These are phyloP conservation scores for Sporothrix protearum DNA, from an alignment of 2,329 filamentous ascomycete genomes.

Conservation along the genomic window DNA sequence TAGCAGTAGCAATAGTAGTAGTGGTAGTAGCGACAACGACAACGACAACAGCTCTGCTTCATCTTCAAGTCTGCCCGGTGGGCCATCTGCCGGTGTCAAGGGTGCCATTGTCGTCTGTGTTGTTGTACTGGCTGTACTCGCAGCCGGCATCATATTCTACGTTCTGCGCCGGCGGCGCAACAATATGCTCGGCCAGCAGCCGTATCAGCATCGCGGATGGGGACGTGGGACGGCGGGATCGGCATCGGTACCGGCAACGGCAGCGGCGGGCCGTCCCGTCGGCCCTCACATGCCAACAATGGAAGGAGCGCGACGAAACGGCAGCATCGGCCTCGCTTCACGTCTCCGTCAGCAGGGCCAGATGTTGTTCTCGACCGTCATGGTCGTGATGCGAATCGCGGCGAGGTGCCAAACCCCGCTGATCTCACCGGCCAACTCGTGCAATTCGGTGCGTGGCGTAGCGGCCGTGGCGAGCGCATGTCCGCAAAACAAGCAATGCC, in stretches of 20 bases:
- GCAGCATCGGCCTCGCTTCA: conserved; percentile 28
- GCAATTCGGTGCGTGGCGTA: conserved; percentile 7
- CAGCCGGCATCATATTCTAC: conserved; percentile 40
- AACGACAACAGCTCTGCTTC: background rate
- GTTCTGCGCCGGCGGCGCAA: conserved; percentile 35
- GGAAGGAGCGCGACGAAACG: background rate
- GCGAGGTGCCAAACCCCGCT: conserved; percentile 42
- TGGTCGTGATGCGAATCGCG: conserved; percentile 20
- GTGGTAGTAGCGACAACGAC: background rate
- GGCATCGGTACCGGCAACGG: background rate
- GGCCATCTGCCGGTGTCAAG: conserved; percentile 39
- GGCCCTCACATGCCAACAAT: background rate
- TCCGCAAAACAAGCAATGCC: background rate
- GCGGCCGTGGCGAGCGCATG: background rate
- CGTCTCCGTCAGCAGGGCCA: conserved; percentile 20
- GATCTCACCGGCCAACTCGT: conserved; percentile 39
- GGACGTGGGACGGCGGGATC: background rate
- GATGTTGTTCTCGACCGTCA: conserved; percentile 27
- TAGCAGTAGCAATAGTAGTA: too few relatives aligned
- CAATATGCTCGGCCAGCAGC: background rate
- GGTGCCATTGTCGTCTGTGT: conserved; percentile 46
- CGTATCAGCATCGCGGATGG: conserved; percentile 14
- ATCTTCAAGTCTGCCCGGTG: conserved; percentile 21
- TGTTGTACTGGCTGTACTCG: conserved; percentile 38
- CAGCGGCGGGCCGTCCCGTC: background rate